Evolutionary conservation across 225 moss, liverwort and hornwort species (phyloP).

Genomic region (Asterella californica): DNA sequence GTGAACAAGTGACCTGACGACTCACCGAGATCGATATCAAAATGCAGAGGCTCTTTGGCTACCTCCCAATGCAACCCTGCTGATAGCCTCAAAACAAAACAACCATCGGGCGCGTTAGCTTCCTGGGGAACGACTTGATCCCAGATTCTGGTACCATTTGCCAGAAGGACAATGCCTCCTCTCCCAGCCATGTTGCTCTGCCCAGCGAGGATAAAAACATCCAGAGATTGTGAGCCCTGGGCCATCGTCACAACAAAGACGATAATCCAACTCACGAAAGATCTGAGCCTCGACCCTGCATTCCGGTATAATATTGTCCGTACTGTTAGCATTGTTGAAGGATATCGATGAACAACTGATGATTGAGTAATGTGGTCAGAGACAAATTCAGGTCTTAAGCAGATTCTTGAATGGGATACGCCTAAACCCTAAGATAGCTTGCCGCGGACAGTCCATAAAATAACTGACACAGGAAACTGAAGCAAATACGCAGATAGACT

Average conservation of each 20-base stretch:
- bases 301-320: too few species aligned
- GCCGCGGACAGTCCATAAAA: too few species aligned
- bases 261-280: not conserved
- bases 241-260: slow-evolving; percentile 2
- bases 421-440: too few species aligned
- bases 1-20: too few species aligned
- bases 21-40: slow-evolving; percentile 55
- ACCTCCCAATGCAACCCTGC: slow-evolving; percentile 55
- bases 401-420: not conserved
- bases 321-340: not conserved
- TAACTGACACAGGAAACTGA: too few species aligned
- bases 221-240: slow-evolving; percentile 22
- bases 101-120: slow-evolving; percentile 43
- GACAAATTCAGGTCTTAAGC: not conserved
- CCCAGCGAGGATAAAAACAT: slow-evolving; percentile 66
- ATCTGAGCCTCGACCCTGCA: slow-evolving; percentile 1
- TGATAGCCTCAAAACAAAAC: slow-evolving; percentile 44
- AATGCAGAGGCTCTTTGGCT: slow-evolving; percentile 70
- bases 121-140: slow-evolving; percentile 55
- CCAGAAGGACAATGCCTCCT: slow-evolving; percentile 46
- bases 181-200: slow-evolving; percentile 89
- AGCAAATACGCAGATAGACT: too few species aligned
- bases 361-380: not conserved
- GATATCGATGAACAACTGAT: not conserved
- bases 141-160: slow-evolving; percentile 39